Conservation (phyloP, 805 yeast species). For the Metschnikowia gelsemii region DNA sequence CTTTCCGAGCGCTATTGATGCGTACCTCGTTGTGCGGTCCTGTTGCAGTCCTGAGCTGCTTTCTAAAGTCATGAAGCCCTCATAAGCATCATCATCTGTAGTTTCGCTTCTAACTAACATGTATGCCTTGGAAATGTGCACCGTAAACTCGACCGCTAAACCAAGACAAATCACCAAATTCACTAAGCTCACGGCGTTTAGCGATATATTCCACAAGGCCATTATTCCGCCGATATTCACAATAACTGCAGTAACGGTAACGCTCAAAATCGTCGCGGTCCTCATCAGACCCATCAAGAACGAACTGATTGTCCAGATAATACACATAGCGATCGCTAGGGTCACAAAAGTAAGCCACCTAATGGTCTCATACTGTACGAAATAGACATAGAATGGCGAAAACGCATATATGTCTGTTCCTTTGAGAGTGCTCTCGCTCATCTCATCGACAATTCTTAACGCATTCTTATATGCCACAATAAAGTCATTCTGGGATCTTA, state of each 20-base stretch:
- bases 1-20: conserved; percentile 61
- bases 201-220: conserved; percentile 69
- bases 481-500: conserved; percentile 80
- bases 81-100: conserved; percentile 14
- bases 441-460: conserved; percentile 59
- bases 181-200: conserved; percentile 88
- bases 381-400: conserved; percentile 89
- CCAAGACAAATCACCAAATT: conserved; percentile 92
- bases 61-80: conserved; percentile 18
- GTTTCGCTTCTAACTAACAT: conserved; percentile 37
- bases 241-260: conserved; percentile 63
- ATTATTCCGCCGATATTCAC: conserved; percentile 77
- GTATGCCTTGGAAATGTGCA: conserved; percentile 81
- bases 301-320: conserved; percentile 54
- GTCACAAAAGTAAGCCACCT: conserved; percentile 56
- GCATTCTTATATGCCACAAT: conserved; percentile 77
- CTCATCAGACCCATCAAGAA: conserved; percentile 64
- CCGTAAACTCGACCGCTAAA: conserved; percentile 88
- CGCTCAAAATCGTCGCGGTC: conserved; percentile 55
- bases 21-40: conserved; percentile 24
- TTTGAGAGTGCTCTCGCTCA: conserved; percentile 35
- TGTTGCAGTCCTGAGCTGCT: conserved; percentile 1
- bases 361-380: conserved; percentile 80
- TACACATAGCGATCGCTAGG: conserved; percentile 49
- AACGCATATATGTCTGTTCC: conserved; percentile 73